A percentile compares a stretch with the other conserved stretches of the same genome.
phyloP scores from a whole-genome alignment of 768 basidiomycete species.

The Strobilomyces echinocephalus region DNA sequence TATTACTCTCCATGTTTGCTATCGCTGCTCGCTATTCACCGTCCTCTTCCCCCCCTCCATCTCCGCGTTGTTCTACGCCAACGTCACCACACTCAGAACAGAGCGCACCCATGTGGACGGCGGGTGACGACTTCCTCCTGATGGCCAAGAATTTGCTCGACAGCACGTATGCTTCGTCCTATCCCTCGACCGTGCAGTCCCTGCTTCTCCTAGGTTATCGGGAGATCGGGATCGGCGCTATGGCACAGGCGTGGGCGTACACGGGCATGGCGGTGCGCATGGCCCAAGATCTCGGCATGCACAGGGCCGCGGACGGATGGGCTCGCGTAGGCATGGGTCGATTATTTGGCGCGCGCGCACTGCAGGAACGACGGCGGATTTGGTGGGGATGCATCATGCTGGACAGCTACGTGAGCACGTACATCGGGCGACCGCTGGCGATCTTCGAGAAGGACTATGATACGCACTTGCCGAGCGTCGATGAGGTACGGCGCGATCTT shows the following conservation, averaged over 20 bases:
- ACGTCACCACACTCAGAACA: slow-evolving; percentile 38
- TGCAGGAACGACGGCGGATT: slow-evolving; percentile 66
- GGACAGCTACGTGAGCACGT: slow-evolving; percentile 75
- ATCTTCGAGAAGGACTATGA: slow-evolving; percentile 77
- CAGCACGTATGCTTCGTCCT: slow-evolving; percentile 62
- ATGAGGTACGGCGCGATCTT: slow-evolving; percentile 41
- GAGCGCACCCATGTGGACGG: slow-evolving; percentile 68
- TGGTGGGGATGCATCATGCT: slow-evolving; percentile 78
- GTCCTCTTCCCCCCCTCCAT: slow-evolving; percentile 21
- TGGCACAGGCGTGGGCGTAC: slow-evolving; percentile 85
- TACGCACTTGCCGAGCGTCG: slow-evolving; percentile 56
- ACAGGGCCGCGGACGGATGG: slow-evolving; percentile 78
- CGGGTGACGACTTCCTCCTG: slow-evolving; percentile 69
- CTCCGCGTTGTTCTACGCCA: slow-evolving; percentile 27
- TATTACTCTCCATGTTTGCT: slow-evolving; percentile 81
- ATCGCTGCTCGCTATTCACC: slow-evolving; percentile 69
- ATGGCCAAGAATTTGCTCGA: slow-evolving; percentile 65
- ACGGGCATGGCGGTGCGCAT: slow-evolving; percentile 88
- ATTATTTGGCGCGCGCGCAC: slow-evolving; percentile 56
- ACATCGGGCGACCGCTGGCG: slow-evolving; percentile 74
- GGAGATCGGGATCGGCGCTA: slow-evolving; percentile 83
- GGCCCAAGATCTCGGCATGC: slow-evolving; percentile 86
- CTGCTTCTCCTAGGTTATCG: slow-evolving; percentile 78
- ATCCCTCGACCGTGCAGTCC: slow-evolving; percentile 72
- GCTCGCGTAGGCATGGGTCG: slow-evolving; percentile 50